phyloP scores from a whole-genome alignment of 2,329 filamentous ascomycete species.

The Fusarium burgessii region DNA sequence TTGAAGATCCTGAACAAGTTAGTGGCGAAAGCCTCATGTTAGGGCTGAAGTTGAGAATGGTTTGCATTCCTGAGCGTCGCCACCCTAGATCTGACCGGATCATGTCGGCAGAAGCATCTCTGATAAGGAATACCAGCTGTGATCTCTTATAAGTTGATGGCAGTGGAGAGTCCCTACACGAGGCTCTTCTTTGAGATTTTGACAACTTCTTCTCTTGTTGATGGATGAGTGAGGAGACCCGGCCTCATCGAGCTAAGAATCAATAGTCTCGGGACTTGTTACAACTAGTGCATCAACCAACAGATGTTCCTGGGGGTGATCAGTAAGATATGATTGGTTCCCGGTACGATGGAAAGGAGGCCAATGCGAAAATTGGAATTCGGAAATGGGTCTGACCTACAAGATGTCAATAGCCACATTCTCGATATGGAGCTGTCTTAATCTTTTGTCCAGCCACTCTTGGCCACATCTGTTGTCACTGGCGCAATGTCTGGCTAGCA shows the following conservation, averaged over 20 bases:
- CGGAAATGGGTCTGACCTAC: neutral
- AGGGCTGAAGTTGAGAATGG: constrained; percentile 2
- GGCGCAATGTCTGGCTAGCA: too few relatives aligned
- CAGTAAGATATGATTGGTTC: neutral
- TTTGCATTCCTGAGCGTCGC: neutral
- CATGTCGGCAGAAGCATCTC: neutral
- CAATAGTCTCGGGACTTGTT: neutral
- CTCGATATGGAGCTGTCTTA: neutral
- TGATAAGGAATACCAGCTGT: too few relatives aligned
- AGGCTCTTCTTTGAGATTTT: neutral
- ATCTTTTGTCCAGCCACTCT: neutral
- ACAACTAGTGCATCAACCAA: neutral
- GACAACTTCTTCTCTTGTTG: neutral
- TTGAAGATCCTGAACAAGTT: neutral
- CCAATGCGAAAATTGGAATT: neutral
- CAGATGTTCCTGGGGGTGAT: neutral
- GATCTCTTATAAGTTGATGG: neutral
- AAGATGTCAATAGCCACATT: neutral
- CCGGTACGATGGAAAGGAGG: neutral
- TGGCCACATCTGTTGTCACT: too few relatives aligned
- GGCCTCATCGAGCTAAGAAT: neutral
- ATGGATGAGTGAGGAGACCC: neutral
- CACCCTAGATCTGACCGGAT: too few relatives aligned
- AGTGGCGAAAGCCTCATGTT: neutral
- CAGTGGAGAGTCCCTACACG: neutral